A percentile compares a stretch with the other conserved stretches of the same genome.
Evolutionary conservation across 129 eudicot genomes (phyloP).

Genomic region (Silybum marianum): DNA sequence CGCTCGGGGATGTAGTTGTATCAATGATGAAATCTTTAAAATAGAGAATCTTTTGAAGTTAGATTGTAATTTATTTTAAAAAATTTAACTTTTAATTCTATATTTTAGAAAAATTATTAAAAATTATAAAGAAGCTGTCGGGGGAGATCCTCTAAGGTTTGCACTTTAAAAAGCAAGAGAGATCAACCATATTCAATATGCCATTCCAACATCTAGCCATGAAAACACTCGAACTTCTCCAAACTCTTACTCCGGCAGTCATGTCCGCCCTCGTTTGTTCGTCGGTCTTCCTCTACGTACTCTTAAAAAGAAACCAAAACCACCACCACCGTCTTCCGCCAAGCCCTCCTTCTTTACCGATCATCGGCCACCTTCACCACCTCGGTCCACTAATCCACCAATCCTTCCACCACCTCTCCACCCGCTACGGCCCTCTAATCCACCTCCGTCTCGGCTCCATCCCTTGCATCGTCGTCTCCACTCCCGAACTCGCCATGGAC

Average conservation of each 20-base stretch:
- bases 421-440: slow-evolving; percentile 50
- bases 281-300: background rate
- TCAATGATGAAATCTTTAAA: no score
- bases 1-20: no score
- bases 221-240: background rate
- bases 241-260: background rate
- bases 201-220: background rate
- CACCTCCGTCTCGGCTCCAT: slow-evolving; percentile 54
- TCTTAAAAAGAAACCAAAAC: slow-evolving; percentile 2
- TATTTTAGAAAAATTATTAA: no score
- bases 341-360: slow-evolving; percentile 52
- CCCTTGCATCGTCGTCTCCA: slow-evolving; percentile 26
- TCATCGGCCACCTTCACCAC: slow-evolving; percentile 64
- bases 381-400: slow-evolving; percentile 61
- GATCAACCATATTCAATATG: no score
- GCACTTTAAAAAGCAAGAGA: no score
- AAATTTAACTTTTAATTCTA: no score
- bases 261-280: background rate
- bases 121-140: no score
- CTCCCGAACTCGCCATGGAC: slow-evolving; percentile 51
- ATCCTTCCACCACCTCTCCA: slow-evolving; percentile 41
- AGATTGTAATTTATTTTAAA: no score
- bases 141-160: no score
- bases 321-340: slow-evolving; percentile 45
- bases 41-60: no score